Percentiles rank a stretch among this genome's conserved stretches.
These are phyloP conservation scores for Notholithocarpus densiflorus DNA, from an alignment of 306 rosid genomes.

Conservation along the genomic window DNA sequence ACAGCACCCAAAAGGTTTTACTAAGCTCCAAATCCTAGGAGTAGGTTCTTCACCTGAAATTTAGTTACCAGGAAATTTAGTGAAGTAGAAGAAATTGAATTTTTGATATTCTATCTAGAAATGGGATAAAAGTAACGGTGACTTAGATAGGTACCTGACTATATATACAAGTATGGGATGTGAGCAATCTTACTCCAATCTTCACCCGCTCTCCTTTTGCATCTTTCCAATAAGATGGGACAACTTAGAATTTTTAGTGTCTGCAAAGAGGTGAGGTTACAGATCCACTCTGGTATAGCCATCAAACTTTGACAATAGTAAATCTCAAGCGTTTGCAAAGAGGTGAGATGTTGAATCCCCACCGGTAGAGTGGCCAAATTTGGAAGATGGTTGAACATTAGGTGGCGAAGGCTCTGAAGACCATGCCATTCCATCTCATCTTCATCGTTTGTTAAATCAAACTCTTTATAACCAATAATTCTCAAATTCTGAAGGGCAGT, in stretches of 20 bases:
- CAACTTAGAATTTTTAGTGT: neutral
- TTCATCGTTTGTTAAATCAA: neutral
- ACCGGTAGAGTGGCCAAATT: neutral
- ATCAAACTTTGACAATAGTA: too few species aligned
- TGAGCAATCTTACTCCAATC: too few species aligned
- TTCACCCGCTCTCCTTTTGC: neutral
- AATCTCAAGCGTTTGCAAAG: neutral
- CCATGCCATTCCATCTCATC: neutral
- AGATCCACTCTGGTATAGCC: too few species aligned
- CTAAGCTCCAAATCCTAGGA: too few species aligned
- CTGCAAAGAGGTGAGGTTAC: too few species aligned
- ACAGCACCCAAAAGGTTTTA: too few species aligned
- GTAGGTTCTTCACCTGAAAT: too few species aligned
- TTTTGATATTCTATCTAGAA: neutral
- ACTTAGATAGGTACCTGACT: too few species aligned
- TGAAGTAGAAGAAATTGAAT: neutral
- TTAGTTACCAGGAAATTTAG: neutral
- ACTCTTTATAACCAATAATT: fast-evolving
- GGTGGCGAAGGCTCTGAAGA: neutral
- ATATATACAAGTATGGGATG: too few species aligned
- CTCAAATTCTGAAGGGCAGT: neutral
- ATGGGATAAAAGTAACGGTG: too few species aligned
- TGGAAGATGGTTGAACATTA: fast-evolving
- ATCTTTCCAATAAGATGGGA: neutral
- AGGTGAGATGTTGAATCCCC: conserved; percentile 3